These are phyloP conservation scores for Fusarium dimerum DNA, from an alignment of 2,329 filamentous ascomycete genomes.

Conservation along the genomic window DNA sequence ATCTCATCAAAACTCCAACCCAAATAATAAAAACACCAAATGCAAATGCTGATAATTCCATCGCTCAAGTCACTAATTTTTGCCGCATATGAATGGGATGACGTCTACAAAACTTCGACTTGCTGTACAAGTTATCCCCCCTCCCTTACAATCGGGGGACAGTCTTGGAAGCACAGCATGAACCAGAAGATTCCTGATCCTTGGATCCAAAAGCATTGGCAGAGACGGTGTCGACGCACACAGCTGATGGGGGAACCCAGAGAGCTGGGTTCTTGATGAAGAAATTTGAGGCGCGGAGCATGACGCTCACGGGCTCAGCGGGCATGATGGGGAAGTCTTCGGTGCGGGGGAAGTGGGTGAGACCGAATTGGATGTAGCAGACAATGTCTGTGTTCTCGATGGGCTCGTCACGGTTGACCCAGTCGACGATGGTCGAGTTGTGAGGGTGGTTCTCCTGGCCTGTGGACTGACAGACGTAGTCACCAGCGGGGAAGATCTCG, in stretches of 20 bases:
- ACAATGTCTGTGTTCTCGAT: conserved; percentile 86
- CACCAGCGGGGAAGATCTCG: conserved; percentile 81
- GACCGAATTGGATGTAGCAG: conserved; percentile 90
- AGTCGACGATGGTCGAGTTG: conserved; percentile 69
- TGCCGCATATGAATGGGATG: background rate
- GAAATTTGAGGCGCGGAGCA: conserved; percentile 80
- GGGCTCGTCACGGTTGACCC: conserved; percentile 71
- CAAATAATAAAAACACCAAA: background rate
- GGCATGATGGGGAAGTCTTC: conserved; percentile 96
- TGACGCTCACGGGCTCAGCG: conserved; percentile 78
- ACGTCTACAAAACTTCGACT: background rate
- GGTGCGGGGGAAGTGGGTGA: conserved; percentile 85
- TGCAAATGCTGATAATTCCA: background rate
- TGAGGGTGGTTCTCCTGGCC: conserved; percentile 62
- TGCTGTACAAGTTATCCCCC: background rate
- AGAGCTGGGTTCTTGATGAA: conserved; percentile 78
- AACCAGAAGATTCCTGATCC: conserved; percentile 10
- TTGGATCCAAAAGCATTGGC: conserved; percentile 23
- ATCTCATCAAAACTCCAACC: background rate
- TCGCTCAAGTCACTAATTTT: background rate
- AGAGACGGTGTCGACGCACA: conserved; percentile 24
- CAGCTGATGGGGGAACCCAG: conserved; percentile 67
- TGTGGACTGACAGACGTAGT: conserved; percentile 85
- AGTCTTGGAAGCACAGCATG: conserved; percentile 24
- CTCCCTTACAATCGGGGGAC: conserved; percentile 10